Percentiles rank a stretch among this genome's conserved stretches.
These are phyloP conservation scores for Trematosphaeria pertusa DNA, from an alignment of 2,329 filamentous ascomycete genomes.

Conservation along the genomic window DNA sequence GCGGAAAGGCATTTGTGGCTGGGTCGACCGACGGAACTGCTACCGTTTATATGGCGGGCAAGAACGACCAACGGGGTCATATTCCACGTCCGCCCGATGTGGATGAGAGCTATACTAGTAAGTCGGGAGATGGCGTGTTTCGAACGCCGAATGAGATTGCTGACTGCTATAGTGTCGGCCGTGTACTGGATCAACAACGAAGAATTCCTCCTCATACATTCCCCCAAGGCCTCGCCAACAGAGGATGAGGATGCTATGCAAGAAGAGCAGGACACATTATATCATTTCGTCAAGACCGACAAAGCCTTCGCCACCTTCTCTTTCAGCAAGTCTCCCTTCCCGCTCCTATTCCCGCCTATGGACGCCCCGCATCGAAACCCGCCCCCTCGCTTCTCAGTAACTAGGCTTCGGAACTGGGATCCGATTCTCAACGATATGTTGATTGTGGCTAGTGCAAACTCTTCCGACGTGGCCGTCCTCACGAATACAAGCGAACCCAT, in stretches of 20 bases:
- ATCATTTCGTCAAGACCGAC: constrained; percentile 74
- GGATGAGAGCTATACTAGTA: constrained; percentile 70
- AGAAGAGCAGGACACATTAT: constrained; percentile 68
- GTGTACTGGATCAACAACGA: constrained; percentile 90
- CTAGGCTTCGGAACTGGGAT: constrained; percentile 79
- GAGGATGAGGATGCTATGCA: constrained; percentile 56
- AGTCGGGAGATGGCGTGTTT: too few species aligned
- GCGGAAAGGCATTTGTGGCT: constrained; percentile 90
- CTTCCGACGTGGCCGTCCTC: constrained; percentile 79
- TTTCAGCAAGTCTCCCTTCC: constrained; percentile 75
- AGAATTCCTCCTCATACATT: constrained; percentile 79
- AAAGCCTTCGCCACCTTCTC: constrained; percentile 65
- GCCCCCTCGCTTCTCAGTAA: constrained; percentile 78
- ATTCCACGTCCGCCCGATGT: constrained; percentile 79
- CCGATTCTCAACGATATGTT: constrained; percentile 82
- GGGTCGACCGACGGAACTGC: constrained; percentile 82
- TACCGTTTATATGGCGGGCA: constrained; percentile 77
- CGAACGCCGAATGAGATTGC: not conserved
- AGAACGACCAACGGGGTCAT: constrained; percentile 76
- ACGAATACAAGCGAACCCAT: constrained; percentile 75
- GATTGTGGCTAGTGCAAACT: constrained; percentile 81
- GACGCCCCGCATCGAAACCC: constrained; percentile 63
- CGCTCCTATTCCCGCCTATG: constrained; percentile 30
- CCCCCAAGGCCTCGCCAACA: constrained; percentile 54
- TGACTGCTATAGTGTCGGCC: constrained; percentile 67